phyloP scores from a whole-genome alignment of 345 rosid species.

The Conringia planisiliqua region DNA sequence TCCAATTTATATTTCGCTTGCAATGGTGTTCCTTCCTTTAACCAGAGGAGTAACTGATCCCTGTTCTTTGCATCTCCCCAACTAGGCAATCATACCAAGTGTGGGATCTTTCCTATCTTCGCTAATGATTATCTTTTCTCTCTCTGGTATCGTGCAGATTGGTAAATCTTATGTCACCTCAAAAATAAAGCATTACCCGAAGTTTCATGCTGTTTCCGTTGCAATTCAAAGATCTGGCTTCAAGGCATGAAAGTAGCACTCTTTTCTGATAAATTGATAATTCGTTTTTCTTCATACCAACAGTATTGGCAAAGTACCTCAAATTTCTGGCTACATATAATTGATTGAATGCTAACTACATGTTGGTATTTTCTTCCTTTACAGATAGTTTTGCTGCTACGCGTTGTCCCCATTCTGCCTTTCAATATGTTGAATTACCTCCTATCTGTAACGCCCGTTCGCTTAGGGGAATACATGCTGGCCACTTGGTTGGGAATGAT shows the following conservation, averaged over 20 bases:
- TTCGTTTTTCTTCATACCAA: neutral
- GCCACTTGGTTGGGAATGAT: conserved; percentile 62
- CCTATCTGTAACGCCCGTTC: conserved; percentile 54
- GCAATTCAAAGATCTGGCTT: conserved; percentile 57
- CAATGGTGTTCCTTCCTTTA: neutral
- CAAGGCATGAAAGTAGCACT: conserved; percentile 39
- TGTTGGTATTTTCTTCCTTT: conserved; percentile 19
- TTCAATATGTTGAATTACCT: conserved; percentile 58
- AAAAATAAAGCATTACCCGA: conserved; percentile 47
- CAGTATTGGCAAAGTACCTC: neutral
- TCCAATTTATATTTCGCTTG: neutral
- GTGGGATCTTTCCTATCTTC: neutral
- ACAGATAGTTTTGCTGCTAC: conserved; percentile 59
- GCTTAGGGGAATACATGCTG: conserved; percentile 45
- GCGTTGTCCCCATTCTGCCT: conserved; percentile 59
- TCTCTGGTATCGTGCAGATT: conserved; percentile 36
- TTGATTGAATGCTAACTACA: conserved; percentile 3
- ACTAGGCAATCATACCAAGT: neutral
- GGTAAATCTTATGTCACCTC: conserved; percentile 51
- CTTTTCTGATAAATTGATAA: neutral
- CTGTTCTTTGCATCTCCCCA: conserved; percentile 2
- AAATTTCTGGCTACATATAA: neutral
- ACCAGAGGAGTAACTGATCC: neutral
- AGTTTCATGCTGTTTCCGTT: conserved; percentile 48
- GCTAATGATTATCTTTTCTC: conserved; percentile 4